Conservation (phyloP, 495 filamentous ascomycete genomes). For the Hypoxylon perforatum region DNA sequence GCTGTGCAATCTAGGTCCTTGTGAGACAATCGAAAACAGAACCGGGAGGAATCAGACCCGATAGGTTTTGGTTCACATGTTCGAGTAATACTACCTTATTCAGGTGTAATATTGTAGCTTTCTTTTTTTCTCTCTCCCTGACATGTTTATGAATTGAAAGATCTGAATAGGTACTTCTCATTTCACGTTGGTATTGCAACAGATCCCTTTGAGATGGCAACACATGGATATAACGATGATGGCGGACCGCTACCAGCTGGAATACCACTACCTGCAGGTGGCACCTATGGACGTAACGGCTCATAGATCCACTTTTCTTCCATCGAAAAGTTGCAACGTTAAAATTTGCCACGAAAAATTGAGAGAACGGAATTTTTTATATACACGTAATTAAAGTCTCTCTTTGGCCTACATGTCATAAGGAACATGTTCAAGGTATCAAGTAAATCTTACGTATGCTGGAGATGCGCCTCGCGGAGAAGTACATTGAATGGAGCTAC, state of each 20-base stretch:
- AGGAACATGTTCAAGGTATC: constrained; percentile 38
- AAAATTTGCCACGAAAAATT: constrained; percentile 34
- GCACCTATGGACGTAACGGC: background rate
- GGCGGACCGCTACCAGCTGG: constrained; percentile 14
- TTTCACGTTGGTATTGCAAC: background rate
- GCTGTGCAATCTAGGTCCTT: background rate
- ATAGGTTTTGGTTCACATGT: background rate
- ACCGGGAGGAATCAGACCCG: background rate
- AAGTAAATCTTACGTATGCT: constrained; percentile 43
- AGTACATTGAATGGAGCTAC: constrained; percentile 7
- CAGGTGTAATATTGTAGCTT: background rate
- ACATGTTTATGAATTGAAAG: background rate
- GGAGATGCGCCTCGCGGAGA: constrained; percentile 37
- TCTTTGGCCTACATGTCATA: background rate
- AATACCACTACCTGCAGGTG: background rate
- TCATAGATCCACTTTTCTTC: constrained; percentile 5
- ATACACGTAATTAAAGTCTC: constrained; percentile 12
- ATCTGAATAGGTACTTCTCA: background rate
- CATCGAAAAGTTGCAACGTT: constrained; percentile 24
- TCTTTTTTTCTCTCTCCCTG: background rate
- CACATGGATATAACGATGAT: background rate
- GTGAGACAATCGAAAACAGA: constrained; percentile 26
- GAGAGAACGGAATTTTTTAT: constrained; percentile 19
- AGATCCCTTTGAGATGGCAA: too few species aligned
- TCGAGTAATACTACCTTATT: background rate